Conservation (phyloP, 805 yeast genomes). For the Lipomyces japonicus region DNA sequence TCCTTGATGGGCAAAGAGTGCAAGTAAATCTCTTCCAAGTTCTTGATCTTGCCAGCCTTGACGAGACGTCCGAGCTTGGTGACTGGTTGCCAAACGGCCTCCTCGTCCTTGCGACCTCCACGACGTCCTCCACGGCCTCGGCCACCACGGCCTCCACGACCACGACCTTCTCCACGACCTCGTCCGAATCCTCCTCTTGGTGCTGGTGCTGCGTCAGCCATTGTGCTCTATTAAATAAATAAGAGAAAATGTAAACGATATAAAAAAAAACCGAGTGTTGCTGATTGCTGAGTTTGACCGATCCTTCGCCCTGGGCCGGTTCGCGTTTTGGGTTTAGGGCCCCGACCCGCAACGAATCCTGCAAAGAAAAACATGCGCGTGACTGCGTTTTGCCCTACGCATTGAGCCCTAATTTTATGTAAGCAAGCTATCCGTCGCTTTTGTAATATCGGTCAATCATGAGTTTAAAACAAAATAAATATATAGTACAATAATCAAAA, state of each 20-base stretch:
- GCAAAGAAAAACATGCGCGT: background rate
- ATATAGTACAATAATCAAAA: too few species aligned
- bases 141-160: slow-evolving; percentile 48
- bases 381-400: background rate
- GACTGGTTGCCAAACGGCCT: slow-evolving; percentile 99
- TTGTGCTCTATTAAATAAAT: too few species aligned
- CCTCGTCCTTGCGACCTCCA: slow-evolving; percentile 85
- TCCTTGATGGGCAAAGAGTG: slow-evolving; percentile 99
- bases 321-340: background rate
- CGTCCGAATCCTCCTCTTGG: slow-evolving; percentile 43
- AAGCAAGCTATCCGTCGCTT: too few species aligned
- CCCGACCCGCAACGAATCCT: background rate
- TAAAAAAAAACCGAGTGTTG: background rate
- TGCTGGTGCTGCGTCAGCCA: slow-evolving; percentile 33
- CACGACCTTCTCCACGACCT: slow-evolving; percentile 40
- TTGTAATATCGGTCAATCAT: too few species aligned
- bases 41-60: slow-evolving; percentile 94
- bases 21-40: slow-evolving; percentile 97
- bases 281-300: background rate
- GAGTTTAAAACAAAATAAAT: too few species aligned
- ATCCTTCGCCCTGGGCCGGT: background rate
- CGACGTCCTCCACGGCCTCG: slow-evolving; percentile 60
- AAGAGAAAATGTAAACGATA: background rate
- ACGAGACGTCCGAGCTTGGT: slow-evolving; percentile 99
- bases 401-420: too few species aligned